phyloP scores from a whole-genome alignment of 2,329 filamentous ascomycete species.

The Diplocarpon rosae region DNA sequence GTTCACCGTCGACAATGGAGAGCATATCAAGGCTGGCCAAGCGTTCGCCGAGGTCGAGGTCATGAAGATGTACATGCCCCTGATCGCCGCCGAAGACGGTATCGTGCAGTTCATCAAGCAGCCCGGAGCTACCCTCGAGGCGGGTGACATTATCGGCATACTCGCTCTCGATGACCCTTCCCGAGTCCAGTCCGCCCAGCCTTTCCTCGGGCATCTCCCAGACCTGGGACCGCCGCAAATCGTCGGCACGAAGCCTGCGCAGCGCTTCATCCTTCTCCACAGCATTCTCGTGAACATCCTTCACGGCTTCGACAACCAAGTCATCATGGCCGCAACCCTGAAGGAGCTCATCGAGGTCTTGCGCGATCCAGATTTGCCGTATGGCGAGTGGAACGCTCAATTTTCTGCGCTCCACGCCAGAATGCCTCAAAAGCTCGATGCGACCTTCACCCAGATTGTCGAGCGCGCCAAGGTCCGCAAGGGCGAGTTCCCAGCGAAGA shows the following conservation, averaged over 20 bases:
- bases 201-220: constrained; percentile 84
- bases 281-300: constrained; percentile 80
- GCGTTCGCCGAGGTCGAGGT: constrained; percentile 96
- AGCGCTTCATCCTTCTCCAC: constrained; percentile 69
- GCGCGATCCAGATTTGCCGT: constrained; percentile 80
- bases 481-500: constrained; percentile 84
- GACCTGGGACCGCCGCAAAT: constrained; percentile 78
- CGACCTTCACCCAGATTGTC: constrained; percentile 71
- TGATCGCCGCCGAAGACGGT: constrained; percentile 89
- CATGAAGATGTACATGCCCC: constrained; percentile 99
- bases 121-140: constrained; percentile 92
- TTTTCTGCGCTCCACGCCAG: constrained; percentile 94
- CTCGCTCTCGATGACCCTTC: constrained; percentile 89
- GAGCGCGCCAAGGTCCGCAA: constrained; percentile 70
- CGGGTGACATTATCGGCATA: constrained; percentile 97
- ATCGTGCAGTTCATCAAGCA: constrained; percentile 98
- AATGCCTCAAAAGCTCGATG: constrained; percentile 89
- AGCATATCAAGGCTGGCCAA: constrained; percentile 85
- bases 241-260: constrained; percentile 81
- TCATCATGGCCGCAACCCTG: constrained; percentile 82
- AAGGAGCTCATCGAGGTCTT: constrained; percentile 86
- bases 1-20: constrained; percentile 90
- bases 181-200: constrained; percentile 91
- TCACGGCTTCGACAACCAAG: constrained; percentile 89
- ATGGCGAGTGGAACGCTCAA: constrained; percentile 92